Base-by-base conservation (phyloP, 2,329 filamentous ascomycete genomes). In the Stachybotrys echinatus region DNA sequence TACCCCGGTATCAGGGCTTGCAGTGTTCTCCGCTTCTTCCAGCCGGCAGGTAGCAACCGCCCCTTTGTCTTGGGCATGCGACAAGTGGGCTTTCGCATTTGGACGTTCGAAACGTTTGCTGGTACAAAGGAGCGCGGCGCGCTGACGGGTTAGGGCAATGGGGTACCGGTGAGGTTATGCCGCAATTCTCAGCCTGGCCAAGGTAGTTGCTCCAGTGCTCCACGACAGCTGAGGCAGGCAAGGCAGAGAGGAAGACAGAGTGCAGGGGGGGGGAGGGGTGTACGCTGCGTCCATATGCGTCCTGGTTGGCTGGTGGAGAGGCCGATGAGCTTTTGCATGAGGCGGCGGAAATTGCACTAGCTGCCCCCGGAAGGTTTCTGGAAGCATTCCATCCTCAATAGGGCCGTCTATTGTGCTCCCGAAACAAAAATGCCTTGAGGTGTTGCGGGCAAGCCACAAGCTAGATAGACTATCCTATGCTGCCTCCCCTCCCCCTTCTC, bases 361-460 rank as follows among this genome's bases (percentile, higher is more conserved):
- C 65, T 55, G n/a, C 27, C 27, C 48, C 46, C 49, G 60, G 65
- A 60, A 69, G 59, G 59, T 56, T 70, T 70, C 67, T 60, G 61
- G 67, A 70, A 70, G 58, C 50, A 55, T 61, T 62, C 27, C 50
- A 55, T 61, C 61, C 27, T 34, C 27, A 34, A 34, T 14, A 34
- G 14, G 27, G 27, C 27, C 27, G 27, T 10, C 10, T 34, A 34
- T 34, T 34, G 27, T 34, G 27, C 27, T 34, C 27, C 27, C 27
- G 27, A 34, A 34, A 34, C 27, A 34, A 34, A 34, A 14, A 8
- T 34, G 27, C 27, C 27, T 34, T 8, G n/a, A n/a, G 14, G 10
- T 34, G 27, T 14, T 14, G 27, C 27, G 27, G 27, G 27, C 27
- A 34, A 34, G 27, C 27, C 27, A 34, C 5, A 34, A 34, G 14